Base-by-base conservation (phyloP, 768 basidiomycete genomes). In the Suillus placidus region DNA sequence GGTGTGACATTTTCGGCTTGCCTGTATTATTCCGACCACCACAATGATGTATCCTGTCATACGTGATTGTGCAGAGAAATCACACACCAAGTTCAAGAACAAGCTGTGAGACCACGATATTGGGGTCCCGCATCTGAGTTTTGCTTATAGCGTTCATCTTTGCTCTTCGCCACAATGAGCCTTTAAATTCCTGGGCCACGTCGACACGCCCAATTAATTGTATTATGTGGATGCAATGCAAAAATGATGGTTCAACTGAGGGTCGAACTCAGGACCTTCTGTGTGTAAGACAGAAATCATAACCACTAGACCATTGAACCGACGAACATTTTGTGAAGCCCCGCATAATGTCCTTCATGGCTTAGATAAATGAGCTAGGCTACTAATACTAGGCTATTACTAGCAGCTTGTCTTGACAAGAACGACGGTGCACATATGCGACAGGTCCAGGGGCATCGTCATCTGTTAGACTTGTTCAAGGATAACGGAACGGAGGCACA, bases 281-380 rank as follows among this genome's bases (percentile, higher is more conserved):
- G 76, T 77, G 76, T 77, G 76, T 77, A 77, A 83, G 83, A 84
- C 81, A 82, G 81, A 84, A 80, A 83, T 82, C 81, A 84, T 84
- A 84, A 84, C 83, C 83, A 83, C 83, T 84, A 84, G 81, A 81
- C 83, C 81, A 85, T 82, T 84, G 83, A 80, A 84, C 82, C 83
- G 43, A 64, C 13, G 30, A 34, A 64, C n/a, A n/a, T 34, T 10
- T 0, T 2, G 6, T 1, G 0, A 20, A 8, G 12, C 4, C 1
- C 30, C n/a, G 14, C 4, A 0, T 6, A 1, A 58, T 35, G 12
- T 55, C 6, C 16, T 35, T n/a, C 12, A 6, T n/a, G 34, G 34
- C 12, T 20, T 54, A 3, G 30, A 52, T 52, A 8, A 14, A 26
- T 12, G 20, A 47, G 45, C 12, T n/a, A n/a, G n/a, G n/a, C n/a